These are phyloP conservation scores for Myriosclerotinia curreyana DNA, from an alignment of 2,329 filamentous ascomycete species.

Conservation along the genomic window DNA sequence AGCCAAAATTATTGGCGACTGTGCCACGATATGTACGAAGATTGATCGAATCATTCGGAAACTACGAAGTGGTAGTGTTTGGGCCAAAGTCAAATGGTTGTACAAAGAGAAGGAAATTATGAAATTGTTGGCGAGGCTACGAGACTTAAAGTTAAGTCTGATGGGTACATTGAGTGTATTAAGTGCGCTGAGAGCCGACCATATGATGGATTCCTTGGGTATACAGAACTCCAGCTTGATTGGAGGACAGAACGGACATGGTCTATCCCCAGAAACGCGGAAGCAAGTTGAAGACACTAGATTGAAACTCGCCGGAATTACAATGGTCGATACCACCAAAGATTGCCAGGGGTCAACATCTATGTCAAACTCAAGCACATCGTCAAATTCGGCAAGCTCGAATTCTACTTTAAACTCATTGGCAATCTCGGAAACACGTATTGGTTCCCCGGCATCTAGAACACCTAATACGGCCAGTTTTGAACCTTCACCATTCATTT, in stretches of 20 bases:
- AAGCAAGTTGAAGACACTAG: conserved; percentile 23
- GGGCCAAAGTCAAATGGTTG: conserved; percentile 27
- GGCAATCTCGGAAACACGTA: not conserved
- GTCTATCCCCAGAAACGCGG: conserved; percentile 19
- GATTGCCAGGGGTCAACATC: not conserved
- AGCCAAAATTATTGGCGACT: conserved; percentile 30
- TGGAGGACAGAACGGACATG: conserved; percentile 1
- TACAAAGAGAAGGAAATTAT: conserved; percentile 30
- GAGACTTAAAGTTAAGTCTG: conserved; percentile 29
- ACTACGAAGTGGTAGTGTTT: conserved; percentile 21
- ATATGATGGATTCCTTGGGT: conserved; percentile 27
- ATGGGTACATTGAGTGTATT: conserved; percentile 26
- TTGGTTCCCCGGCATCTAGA: not conserved
- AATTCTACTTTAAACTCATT: not conserved
- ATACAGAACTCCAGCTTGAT: conserved; percentile 24
- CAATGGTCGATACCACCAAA: not conserved
- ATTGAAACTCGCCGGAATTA: conserved; percentile 21
- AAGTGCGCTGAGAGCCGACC: conserved; percentile 25
- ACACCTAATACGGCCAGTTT: not conserved
- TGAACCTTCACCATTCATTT: not conserved
- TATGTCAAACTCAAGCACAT: not conserved
- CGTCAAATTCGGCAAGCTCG: not conserved
- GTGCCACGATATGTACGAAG: conserved; percentile 27
- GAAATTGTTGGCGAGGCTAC: conserved; percentile 27
- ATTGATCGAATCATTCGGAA: conserved; percentile 27